These are phyloP conservation scores for Mrakia frigida DNA, from an alignment of 768 basidiomycete genomes.

Conservation along the genomic window DNA sequence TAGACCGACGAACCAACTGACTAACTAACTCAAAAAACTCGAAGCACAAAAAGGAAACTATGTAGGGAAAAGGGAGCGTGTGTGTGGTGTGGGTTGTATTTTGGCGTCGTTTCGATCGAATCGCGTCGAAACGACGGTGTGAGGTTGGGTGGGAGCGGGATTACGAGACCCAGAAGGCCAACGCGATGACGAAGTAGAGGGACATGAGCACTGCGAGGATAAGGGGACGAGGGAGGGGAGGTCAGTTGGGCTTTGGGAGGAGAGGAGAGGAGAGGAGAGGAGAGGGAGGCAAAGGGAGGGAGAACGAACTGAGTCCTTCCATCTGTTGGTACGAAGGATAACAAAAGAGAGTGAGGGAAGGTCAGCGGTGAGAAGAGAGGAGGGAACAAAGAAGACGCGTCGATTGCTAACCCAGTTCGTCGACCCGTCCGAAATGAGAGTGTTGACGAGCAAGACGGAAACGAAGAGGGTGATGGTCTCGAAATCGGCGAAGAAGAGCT, in stretches of 20 bases:
- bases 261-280: background rate
- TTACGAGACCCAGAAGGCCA: slow-evolving; percentile 26
- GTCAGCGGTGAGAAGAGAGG: background rate
- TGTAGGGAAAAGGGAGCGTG: no score
- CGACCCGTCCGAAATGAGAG: slow-evolving; percentile 41
- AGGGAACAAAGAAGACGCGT: background rate
- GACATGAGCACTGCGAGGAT: slow-evolving; percentile 39
- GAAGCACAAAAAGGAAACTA: no score
- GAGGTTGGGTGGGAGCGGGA: background rate
- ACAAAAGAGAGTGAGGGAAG: background rate
- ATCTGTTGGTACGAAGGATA: slow-evolving; percentile 28
- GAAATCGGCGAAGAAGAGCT: slow-evolving; percentile 41
- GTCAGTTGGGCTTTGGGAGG: background rate
- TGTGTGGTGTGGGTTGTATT: no score
- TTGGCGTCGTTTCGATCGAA: no score
- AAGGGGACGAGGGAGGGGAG: background rate
- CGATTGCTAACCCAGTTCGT: slow-evolving; percentile 34
- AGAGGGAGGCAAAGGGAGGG: background rate
- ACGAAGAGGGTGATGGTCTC: slow-evolving; percentile 41
- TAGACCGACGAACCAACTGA: no score
- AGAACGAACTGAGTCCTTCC: slow-evolving; percentile 36
- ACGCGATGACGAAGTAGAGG: slow-evolving; percentile 35
- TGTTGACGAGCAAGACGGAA: slow-evolving; percentile 41
- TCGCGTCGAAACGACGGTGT: no score
- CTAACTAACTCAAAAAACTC: no score